phyloP scores from a whole-genome alignment of 306 rosid genomes.

The Datisca glomerata region DNA sequence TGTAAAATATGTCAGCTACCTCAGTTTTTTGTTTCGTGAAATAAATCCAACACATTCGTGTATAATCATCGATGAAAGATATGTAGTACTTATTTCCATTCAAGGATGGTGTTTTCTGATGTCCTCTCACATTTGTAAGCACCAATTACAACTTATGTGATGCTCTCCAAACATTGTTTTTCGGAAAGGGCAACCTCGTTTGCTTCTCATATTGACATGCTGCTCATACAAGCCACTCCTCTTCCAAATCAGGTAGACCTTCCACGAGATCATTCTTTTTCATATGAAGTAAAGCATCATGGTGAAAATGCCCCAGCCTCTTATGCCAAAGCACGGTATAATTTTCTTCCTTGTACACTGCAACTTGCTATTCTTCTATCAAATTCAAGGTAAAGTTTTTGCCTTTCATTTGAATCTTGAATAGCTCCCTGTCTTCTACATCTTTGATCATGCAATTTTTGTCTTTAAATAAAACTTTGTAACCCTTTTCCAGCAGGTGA shows the following conservation, averaged over 20 bases:
- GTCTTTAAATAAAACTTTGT: slow-evolving; percentile 1
- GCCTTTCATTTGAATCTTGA: not conserved
- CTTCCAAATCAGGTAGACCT: not conserved
- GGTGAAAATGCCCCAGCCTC: slow-evolving; percentile 5
- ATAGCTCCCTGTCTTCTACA: not conserved
- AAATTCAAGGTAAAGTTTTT: not conserved
- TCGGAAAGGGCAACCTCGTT: not conserved
- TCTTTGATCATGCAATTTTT: slow-evolving; percentile 4
- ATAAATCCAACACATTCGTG: not conserved
- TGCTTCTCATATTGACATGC: slow-evolving; percentile 3
- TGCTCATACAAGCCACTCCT: not conserved
- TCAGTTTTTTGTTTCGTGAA: too few species aligned
- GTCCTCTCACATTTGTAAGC: slow-evolving; percentile 6
- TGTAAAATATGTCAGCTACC: not conserved
- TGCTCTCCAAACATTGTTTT: not conserved
- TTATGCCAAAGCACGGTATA: not conserved
- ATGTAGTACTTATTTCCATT: slow-evolving; percentile 5
- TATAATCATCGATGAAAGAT: slow-evolving; percentile 3
- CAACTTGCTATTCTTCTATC: not conserved
- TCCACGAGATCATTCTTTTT: not conserved
- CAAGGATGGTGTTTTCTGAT: slow-evolving; percentile 1
- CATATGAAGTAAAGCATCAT: slow-evolving; percentile 1
- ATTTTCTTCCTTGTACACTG: not conserved
- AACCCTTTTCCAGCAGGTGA: not conserved
- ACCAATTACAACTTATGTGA: not conserved